A percentile compares a stretch with the other conserved stretches of the same genome.
Evolutionary conservation across 768 basidiomycete species (phyloP).

Genomic region (Termitomyces sp.): DNA sequence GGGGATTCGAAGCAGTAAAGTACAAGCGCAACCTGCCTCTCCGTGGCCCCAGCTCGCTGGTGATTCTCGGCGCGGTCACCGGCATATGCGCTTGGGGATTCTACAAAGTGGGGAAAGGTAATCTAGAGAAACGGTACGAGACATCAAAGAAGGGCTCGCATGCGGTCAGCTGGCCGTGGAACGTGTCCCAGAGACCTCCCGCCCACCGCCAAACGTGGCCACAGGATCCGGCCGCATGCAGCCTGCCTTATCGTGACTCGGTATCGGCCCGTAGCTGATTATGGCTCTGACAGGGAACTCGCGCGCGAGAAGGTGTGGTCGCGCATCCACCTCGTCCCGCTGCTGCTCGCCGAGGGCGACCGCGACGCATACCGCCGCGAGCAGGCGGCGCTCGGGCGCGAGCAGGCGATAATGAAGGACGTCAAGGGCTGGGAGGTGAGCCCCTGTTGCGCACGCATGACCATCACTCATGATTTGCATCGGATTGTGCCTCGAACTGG

Average conservation of each 20-base stretch:
- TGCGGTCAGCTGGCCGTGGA: constrained; percentile 57
- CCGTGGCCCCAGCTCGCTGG: constrained; percentile 79
- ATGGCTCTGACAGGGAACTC: constrained; percentile 71
- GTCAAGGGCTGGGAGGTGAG: constrained; percentile 90
- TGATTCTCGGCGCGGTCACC: constrained; percentile 81
- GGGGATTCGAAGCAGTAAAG: constrained; percentile 88
- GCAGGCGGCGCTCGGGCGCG: constrained; percentile 71
- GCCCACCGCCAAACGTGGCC: constrained; percentile 70
- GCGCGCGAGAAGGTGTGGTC: constrained; percentile 93
- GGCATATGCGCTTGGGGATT: constrained; percentile 88
- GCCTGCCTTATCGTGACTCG: constrained; percentile 35
- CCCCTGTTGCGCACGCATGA: constrained; percentile 14
- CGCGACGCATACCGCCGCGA: constrained; percentile 81
- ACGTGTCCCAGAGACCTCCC: constrained; percentile 55
- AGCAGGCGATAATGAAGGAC: constrained; percentile 92
- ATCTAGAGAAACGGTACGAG: constrained; percentile 81
- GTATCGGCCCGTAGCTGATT: constrained; percentile 42
- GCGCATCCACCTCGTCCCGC: constrained; percentile 87
- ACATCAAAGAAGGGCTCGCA: constrained; percentile 8
- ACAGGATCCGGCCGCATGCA: constrained; percentile 56
- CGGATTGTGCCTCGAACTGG: constrained; percentile 6
- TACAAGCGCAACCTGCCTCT: constrained; percentile 96
- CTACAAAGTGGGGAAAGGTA: constrained; percentile 86
- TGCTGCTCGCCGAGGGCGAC: constrained; percentile 91
- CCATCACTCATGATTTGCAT: constrained; percentile 12